phyloP scores from a whole-genome alignment of 306 rosid genomes.

The Vigna unguiculata region DNA sequence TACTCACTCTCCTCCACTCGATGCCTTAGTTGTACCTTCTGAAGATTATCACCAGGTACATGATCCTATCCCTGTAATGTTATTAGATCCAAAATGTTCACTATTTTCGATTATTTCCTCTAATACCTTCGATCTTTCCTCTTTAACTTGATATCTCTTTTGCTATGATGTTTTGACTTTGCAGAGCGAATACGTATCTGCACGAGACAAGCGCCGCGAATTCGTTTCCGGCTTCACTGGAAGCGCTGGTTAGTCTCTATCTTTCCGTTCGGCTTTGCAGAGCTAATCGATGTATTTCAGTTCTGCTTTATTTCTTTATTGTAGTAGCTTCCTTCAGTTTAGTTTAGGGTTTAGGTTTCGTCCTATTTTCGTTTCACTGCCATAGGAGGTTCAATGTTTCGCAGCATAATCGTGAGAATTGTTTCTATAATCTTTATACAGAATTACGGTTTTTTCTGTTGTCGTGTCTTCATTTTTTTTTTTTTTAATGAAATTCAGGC shows the following conservation, averaged over 20 bases:
- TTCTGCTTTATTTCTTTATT: background rate
- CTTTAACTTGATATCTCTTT: background rate
- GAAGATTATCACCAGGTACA: slow-evolving; percentile 96
- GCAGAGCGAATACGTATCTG: slow-evolving; percentile 98
- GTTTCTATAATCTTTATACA: background rate
- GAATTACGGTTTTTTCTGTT: background rate
- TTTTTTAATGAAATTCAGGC: slow-evolving; percentile 58
- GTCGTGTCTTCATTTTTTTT: background rate
- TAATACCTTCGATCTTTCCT: slow-evolving; percentile 1
- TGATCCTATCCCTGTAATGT: background rate
- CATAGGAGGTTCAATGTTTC: background rate
- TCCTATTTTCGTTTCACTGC: slow-evolving; percentile 4
- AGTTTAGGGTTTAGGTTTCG: slow-evolving; percentile 13
- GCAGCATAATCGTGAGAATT: background rate
- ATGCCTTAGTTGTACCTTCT: slow-evolving; percentile 90
- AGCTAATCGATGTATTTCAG: background rate
- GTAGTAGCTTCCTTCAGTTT: background rate
- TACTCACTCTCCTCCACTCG: slow-evolving; percentile 86
- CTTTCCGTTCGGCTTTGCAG: background rate
- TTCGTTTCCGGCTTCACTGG: slow-evolving; percentile 96
- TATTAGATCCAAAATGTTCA: background rate
- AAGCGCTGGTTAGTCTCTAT: slow-evolving; percentile 81
- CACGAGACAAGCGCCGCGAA: slow-evolving; percentile 82
- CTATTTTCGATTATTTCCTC: background rate
- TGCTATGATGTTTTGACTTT: slow-evolving; percentile 46